phyloP scores from a whole-genome alignment of 164 flowering plant species.

The Houttuynia cordata region DNA sequence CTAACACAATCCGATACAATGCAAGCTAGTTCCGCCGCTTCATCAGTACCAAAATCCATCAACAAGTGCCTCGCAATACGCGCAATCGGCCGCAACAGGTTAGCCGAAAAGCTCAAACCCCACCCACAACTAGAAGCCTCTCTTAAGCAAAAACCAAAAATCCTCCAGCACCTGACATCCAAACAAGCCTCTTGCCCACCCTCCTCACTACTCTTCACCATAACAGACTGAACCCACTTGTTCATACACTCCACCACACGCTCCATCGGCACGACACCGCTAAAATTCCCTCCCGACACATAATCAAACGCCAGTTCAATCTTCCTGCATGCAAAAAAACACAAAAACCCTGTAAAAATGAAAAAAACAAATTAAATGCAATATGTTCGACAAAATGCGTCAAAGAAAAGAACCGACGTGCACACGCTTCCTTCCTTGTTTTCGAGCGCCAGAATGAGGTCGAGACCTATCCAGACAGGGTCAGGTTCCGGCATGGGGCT shows the following conservation, averaged over 20 bases:
- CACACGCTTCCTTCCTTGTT: conserved; percentile 24
- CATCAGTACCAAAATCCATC: conserved; percentile 8
- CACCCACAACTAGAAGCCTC: conserved; percentile 24
- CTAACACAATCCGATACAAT: conserved; percentile 37
- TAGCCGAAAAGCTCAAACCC: conserved; percentile 31
- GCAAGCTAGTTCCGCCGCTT: conserved; percentile 19
- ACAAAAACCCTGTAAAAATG: not conserved
- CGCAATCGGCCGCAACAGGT: conserved; percentile 39
- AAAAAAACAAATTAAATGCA: not conserved
- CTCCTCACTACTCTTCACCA: conserved; percentile 27
- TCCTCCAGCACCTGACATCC: conserved; percentile 67
- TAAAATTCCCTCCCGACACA: conserved; percentile 17
- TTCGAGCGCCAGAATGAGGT: conserved; percentile 40
- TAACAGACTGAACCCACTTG: conserved; percentile 68
- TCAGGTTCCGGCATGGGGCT: not conserved
- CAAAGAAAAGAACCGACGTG: conserved; percentile 28
- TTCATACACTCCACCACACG: conserved; percentile 44
- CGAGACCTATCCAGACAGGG: conserved; percentile 46
- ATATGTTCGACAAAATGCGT: not conserved
- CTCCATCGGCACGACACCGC: conserved; percentile 27
- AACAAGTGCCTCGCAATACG: conserved; percentile 19
- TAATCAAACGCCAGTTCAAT: conserved; percentile 47
- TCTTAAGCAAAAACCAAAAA: conserved; percentile 65
- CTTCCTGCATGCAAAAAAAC: conserved; percentile 41
- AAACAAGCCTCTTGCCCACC: conserved; percentile 20